phyloP scores from a whole-genome alignment of 441 rosid species.

The Croton laevigatus region DNA sequence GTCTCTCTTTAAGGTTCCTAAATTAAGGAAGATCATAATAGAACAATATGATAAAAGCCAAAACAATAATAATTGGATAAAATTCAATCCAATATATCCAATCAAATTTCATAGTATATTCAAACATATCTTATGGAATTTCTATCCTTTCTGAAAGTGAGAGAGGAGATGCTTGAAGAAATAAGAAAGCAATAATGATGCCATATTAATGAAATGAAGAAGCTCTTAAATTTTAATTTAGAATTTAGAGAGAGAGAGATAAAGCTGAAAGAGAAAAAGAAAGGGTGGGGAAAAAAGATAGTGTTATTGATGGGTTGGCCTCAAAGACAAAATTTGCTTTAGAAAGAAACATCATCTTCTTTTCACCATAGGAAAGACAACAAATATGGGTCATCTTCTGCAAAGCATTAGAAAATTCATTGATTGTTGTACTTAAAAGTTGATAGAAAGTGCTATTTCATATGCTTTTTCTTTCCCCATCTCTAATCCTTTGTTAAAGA shows the following conservation, averaged over 20 bases:
- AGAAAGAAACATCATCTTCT: slow-evolving; percentile 15
- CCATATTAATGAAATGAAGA: slow-evolving; percentile 5
- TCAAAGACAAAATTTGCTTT: slow-evolving; percentile 25
- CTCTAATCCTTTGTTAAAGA: not conserved
- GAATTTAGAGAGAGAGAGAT: not conserved
- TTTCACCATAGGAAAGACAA: slow-evolving; percentile 13
- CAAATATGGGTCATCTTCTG: slow-evolving; percentile 18
- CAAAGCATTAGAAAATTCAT: slow-evolving; percentile 6
- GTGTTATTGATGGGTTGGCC: slow-evolving; percentile 11
- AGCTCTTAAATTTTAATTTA: slow-evolving; percentile 17
- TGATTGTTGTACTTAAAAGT: slow-evolving; percentile 9
- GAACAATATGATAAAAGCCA: not conserved
- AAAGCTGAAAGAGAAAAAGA: not conserved
- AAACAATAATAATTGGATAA: not conserved
- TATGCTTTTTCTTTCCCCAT: not conserved
- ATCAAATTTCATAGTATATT: not conserved
- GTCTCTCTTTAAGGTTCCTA: slow-evolving; percentile 7
- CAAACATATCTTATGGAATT: not conserved
- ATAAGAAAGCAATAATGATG: slow-evolving; percentile 14
- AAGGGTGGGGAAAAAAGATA: slow-evolving; percentile 11
- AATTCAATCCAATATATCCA: slow-evolving; percentile 14
- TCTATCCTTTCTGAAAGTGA: slow-evolving; percentile 16
- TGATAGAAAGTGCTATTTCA: not conserved
- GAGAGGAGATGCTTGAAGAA: slow-evolving; percentile 16
- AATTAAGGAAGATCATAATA: not conserved